Evolutionary conservation across 176 grass and related monocot genomes (phyloP), one percentile per base, ranked within the genome.

Genomic region (Zoysia japonica): DNA sequence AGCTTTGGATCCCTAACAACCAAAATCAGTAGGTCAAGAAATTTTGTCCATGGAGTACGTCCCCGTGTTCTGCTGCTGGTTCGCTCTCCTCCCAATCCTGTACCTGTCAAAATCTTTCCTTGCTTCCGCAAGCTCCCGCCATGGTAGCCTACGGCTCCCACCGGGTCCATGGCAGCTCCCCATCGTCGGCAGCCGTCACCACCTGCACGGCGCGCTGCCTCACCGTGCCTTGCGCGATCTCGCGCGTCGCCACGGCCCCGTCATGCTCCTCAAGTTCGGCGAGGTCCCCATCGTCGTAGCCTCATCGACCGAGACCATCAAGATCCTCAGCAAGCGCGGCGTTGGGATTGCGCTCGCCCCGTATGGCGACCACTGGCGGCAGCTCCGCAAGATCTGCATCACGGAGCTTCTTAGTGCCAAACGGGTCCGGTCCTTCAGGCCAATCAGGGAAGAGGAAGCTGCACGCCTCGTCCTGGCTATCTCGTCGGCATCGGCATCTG

Each of bases 351-450:
- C 15, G 2, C 8, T 67, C 15, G 41, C 41, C 6, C 40, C 14
- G 2, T 82, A 88, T 15, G 76, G 85, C 11, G 37, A 53, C 7
- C 73, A 62, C 49, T 91, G 89, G 85, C 71, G 77, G 11, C 85
- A 81, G 13, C 57, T 87, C 2, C 70, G 85, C 42, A 88, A 56
- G 81, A 73, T 85, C 62, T 65, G 89, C 71, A 17, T 64, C 65
- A 16, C 85, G 6, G 81, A 75, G 19, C 75, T 91, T 45, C 65
- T 66, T 0, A 66, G 39, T 3, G 14, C 13, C 39, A 66, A 66
- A 5, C 64, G 40, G 14, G 65, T 67, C 14, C 41, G 10, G 41
- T 67, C 64, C 2, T 67, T 67, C 39, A 36, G 39, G 63, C 4
- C 37, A 2, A 41, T 66, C 63, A 66, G 63, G 6, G 39, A 42